These are phyloP conservation scores for Colletotrichum shisoi DNA, from an alignment of 2,329 filamentous ascomycete genomes.

Conservation along the genomic window DNA sequence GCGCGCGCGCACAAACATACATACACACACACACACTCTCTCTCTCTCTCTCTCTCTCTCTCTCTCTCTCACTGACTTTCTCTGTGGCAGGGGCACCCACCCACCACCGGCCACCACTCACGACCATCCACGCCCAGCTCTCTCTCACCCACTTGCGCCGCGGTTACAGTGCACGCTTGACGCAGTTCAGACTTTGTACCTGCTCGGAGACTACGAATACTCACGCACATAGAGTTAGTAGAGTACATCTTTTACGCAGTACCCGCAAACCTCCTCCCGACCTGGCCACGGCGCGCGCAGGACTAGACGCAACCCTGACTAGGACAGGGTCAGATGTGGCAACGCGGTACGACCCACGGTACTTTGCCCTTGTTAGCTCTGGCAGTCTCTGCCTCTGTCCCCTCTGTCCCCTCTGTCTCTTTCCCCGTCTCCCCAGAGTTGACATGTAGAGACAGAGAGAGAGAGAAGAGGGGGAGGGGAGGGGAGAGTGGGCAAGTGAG, in stretches of 20 bases:
- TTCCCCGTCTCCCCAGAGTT: neutral
- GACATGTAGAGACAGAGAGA: neutral
- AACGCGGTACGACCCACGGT: conserved; percentile 24
- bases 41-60: neutral
- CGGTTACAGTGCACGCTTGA: conserved; percentile 13
- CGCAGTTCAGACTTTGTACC: conserved; percentile 18
- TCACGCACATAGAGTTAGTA: no score
- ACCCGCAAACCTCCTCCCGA: conserved; percentile 30
- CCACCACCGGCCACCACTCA: conserved; percentile 8
- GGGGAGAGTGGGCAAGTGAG: neutral
- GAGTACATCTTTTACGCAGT: conserved; percentile 7
- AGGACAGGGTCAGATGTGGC: conserved; percentile 30
- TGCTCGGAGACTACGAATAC: neutral
- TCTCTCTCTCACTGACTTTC: neutral
- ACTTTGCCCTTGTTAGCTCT: conserved; percentile 12
- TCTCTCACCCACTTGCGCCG: conserved; percentile 8
- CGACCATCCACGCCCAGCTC: conserved; percentile 5
- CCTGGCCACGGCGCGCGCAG: conserved; percentile 33
- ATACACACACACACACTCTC: neutral
- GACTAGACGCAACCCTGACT: conserved; percentile 23
- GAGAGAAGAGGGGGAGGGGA: no score
- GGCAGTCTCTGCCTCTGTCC: neutral
- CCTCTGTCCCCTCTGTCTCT: neutral
- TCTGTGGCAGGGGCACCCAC: neutral
- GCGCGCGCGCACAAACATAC: no score